Evolutionary conservation across 2,329 filamentous ascomycete genomes (phyloP).

Genomic region (Verticillium longisporum): DNA sequence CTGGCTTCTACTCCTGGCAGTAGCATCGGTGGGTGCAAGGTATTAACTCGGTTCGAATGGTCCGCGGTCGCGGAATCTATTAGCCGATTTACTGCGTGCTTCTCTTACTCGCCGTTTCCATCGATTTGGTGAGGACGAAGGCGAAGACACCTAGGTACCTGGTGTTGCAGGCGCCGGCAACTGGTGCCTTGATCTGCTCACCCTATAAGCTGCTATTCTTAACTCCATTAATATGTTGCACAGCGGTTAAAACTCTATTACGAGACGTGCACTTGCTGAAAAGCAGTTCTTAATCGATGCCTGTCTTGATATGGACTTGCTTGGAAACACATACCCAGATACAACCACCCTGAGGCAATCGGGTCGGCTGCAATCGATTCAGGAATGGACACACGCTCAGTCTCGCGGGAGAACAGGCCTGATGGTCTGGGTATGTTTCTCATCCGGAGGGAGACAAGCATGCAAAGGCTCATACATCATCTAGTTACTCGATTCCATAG

Average conservation of each 20-base stretch:
- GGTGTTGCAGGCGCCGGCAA: not conserved
- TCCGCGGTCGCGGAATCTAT: not conserved
- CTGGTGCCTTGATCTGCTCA: not conserved
- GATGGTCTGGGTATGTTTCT: slow-evolving; percentile 9
- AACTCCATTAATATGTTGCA: not conserved
- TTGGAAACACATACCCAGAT: not conserved
- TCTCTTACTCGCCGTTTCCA: not conserved
- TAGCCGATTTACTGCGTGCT: not conserved
- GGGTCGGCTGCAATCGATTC: not conserved
- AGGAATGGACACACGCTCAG: slow-evolving; percentile 2
- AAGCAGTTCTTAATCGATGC: not conserved
- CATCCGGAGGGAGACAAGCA: not conserved
- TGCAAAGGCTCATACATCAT: not conserved
- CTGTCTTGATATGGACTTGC: not conserved
- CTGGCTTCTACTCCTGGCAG: slow-evolving; percentile 1
- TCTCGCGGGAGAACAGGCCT: slow-evolving; percentile 6
- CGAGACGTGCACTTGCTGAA: not conserved
- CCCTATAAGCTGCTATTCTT: not conserved
- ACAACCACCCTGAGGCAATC: not conserved
- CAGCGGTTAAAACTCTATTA: not conserved
- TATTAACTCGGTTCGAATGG: not conserved
- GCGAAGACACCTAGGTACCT: not conserved
- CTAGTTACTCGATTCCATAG: slow-evolving; percentile 8
- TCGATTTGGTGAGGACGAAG: not conserved
- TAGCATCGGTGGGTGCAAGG: not conserved